phyloP scores from a whole-genome alignment of 805 yeast species.

The Candida maesae region DNA sequence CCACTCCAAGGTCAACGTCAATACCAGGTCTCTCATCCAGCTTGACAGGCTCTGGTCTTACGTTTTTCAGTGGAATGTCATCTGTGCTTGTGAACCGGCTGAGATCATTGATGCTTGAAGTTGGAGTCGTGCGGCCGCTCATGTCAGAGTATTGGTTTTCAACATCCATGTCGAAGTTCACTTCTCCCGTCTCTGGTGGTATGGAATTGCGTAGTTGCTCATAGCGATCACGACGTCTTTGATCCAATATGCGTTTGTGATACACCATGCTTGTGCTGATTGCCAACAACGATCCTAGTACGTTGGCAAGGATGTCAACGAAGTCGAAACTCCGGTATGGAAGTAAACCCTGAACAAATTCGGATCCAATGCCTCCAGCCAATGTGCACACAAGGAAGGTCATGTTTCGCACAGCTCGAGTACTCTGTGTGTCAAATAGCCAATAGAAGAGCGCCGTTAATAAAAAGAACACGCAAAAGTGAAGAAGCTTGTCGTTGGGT shows the following conservation, averaged over 20 bases:
- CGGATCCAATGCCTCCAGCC: conserved; percentile 47
- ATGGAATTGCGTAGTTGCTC: conserved; percentile 26
- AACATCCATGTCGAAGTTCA: conserved; percentile 24
- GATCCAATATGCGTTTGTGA: conserved; percentile 24
- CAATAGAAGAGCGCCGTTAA: conserved; percentile 48
- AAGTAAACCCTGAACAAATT: conserved; percentile 44
- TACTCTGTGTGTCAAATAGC: conserved; percentile 36
- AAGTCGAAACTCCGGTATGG: conserved; percentile 46
- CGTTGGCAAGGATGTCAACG: conserved; percentile 40
- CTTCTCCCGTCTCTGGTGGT: conserved; percentile 24
- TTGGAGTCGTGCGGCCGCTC: conserved; percentile 12
- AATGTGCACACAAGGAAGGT: conserved; percentile 43
- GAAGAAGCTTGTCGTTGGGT: conserved; percentile 48
- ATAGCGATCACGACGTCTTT: conserved; percentile 22
- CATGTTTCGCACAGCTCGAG: conserved; percentile 30
- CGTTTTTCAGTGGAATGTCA: conserved; percentile 18
- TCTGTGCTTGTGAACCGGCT: conserved; percentile 25
- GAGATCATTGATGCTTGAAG: conserved; percentile 20
- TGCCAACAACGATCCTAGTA: conserved; percentile 28
- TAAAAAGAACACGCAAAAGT: conserved; percentile 42
- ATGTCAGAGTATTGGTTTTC: conserved; percentile 13
- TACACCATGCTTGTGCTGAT: conserved; percentile 15
- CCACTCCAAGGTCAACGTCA: conserved; percentile 23
- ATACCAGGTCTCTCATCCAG: background rate
- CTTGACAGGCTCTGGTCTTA: conserved; percentile 18